Percentiles rank a stretch among this genome's conserved stretches.
Conservation (phyloP, 139 green algal genomes). For the Chlamydomonas sp. region DNA sequence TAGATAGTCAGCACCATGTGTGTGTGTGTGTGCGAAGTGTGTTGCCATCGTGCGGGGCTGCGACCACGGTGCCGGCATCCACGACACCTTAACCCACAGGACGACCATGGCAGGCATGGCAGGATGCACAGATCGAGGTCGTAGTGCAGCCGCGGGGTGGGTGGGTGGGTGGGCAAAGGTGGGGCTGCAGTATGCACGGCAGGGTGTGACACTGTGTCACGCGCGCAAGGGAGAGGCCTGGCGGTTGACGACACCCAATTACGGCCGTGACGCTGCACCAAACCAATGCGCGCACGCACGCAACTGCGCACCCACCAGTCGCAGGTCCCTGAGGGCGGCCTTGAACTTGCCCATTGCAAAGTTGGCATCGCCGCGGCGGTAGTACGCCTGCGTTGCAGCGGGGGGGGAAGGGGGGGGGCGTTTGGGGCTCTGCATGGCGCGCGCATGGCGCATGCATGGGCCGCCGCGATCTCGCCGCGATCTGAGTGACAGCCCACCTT, state of each 20-base stretch:
- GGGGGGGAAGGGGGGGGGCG: background rate
- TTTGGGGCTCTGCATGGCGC: background rate
- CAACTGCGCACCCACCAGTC: constrained; percentile 36
- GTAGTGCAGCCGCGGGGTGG: too few relatives aligned
- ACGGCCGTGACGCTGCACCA: background rate
- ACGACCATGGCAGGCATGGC: too few relatives aligned
- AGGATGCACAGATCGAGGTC: too few relatives aligned
- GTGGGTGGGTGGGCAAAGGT: too few relatives aligned
- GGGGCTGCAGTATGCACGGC: too few relatives aligned
- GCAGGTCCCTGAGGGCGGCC: constrained; percentile 84
- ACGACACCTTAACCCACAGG: background rate
- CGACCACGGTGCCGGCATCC: background rate
- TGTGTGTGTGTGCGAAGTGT: constrained; percentile 11
- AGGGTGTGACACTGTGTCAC: background rate
- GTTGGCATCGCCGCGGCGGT: constrained; percentile 81
- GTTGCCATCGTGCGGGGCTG: too few relatives aligned
- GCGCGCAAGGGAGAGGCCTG: background rate
- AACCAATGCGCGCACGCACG: background rate
- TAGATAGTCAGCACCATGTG: too few relatives aligned
- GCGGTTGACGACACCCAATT: background rate
- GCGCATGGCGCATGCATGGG: background rate
- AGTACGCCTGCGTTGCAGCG: constrained; percentile 75
- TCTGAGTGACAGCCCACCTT: constrained; percentile 71
- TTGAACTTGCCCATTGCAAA: constrained; percentile 84
- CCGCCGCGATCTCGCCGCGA: background rate